phyloP scores from a whole-genome alignment of 345 rosid species.

The Psidium friedrichsthalianum region DNA sequence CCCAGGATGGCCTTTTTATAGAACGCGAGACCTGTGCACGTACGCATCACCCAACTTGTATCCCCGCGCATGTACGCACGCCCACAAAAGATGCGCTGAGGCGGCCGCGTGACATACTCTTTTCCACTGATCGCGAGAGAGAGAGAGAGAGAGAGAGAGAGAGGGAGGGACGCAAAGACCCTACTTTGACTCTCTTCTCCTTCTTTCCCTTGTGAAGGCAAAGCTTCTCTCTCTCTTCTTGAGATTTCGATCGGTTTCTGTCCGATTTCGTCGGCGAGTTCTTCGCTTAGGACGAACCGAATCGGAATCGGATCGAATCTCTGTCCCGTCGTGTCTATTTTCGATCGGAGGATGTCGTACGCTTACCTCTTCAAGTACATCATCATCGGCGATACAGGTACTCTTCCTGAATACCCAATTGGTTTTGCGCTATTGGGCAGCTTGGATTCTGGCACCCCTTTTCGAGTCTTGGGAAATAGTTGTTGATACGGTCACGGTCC shows the following conservation, averaged over 20 bases:
- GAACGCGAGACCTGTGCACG: background rate
- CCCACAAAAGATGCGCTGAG: background rate
- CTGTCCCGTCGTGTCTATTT: background rate
- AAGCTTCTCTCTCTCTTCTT: background rate
- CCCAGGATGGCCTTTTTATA: background rate
- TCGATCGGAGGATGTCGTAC: conserved; percentile 42
- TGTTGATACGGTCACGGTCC: background rate
- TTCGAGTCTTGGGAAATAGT: background rate
- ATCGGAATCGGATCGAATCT: background rate
- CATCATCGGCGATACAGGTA: conserved; percentile 97
- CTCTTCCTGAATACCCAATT: background rate
- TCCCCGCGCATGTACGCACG: background rate
- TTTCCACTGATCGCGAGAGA: background rate
- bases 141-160: background rate
- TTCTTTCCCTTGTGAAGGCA: background rate
- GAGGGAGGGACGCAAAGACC: background rate
- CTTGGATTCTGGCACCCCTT: background rate
- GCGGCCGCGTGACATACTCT: background rate
- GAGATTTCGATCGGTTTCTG: background rate
- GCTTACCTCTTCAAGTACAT: conserved; percentile 96
- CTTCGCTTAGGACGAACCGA: background rate
- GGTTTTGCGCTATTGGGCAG: background rate
- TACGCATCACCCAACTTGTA: background rate
- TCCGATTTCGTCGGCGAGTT: background rate
- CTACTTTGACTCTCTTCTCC: background rate